Base-by-base conservation (phyloP, 106 monocot species). In the Dendrobium catenatum region DNA sequence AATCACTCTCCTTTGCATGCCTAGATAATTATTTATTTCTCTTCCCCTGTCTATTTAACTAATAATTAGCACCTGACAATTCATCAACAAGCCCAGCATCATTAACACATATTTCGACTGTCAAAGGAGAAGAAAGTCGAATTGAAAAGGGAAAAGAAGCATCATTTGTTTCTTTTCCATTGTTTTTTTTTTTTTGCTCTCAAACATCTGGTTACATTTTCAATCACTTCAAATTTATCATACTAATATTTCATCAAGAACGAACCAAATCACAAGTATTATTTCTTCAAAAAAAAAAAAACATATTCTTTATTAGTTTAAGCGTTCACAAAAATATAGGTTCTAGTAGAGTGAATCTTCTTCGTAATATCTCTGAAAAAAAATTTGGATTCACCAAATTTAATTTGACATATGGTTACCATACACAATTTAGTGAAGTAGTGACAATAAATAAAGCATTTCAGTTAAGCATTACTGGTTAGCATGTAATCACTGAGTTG, bases 241-340 rank as follows among this genome's bases (percentile, higher is more conserved):
- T 70, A 33, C 6, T 33, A 70, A 37, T 15, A 31, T 70, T 70
- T 70, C 33, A 37, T 22, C 9, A 70, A 11, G 31, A 37, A 70
- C 33, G 33, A 13, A 70, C 27, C 11, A 70, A 70, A 13, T 70
- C n/a, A 37, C 15, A 37, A 70, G 64, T 37, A 19, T 15, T 70
- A 70, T 70, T 70, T 27, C 70, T 66, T 66, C 70, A 70, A 70
- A 15, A 31, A 70, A 31, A 70, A 70, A 70, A 15, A 31, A 70
- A 3, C 22, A 31, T 37, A 37, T 70, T 70, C 70, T 70, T 31
- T 66, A 26, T 66, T 13, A 37, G 70, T 5, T 27, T 68, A 13
- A 31, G 68, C 31, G 19, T 24, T 27, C 29, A 5, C 2, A 27
- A 29, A 68, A 68, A 9, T 29, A 68, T 29, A 29, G 9, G 3